A percentile compares a stretch with the other conserved stretches of the same genome.
phyloP scores from a whole-genome alignment of 2,329 filamentous ascomycete species.

The Cladophialophora chaetospira region DNA sequence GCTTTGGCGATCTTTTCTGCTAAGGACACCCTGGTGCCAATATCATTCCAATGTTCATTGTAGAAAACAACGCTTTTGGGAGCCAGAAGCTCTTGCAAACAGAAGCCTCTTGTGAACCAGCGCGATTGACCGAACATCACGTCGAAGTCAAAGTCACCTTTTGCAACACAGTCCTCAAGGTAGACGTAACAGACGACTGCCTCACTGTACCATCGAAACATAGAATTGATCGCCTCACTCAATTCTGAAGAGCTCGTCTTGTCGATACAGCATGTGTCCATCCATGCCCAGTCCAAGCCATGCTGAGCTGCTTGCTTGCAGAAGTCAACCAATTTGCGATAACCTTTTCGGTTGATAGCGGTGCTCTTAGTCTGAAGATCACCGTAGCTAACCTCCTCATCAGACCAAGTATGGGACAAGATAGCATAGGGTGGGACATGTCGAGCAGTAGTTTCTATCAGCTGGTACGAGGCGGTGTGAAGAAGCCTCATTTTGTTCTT shows the following conservation, averaged over 20 bases:
- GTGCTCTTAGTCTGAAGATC: background rate
- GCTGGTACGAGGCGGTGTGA: background rate
- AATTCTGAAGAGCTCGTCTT: constrained; percentile 29
- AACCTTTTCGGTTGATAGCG: background rate
- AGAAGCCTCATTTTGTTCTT: background rate
- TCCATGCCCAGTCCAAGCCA: background rate
- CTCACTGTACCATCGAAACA: constrained; percentile 30
- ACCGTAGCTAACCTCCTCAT: background rate
- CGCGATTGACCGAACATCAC: background rate
- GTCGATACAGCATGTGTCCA: constrained; percentile 29
- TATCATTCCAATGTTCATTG: constrained; percentile 4
- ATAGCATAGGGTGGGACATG: background rate
- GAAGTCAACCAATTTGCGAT: background rate
- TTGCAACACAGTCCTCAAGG: constrained; percentile 21
- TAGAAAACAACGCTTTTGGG: constrained; percentile 28
- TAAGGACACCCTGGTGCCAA: constrained; percentile 7
- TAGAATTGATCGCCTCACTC: constrained; percentile 8
- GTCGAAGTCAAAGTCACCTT: background rate
- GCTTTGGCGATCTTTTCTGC: background rate
- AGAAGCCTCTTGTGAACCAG: constrained; percentile 35
- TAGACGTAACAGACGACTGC: constrained; percentile 29
- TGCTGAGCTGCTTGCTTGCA: background rate
- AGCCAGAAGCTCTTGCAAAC: constrained; percentile 34
- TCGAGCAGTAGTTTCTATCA: background rate
- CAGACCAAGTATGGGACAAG: background rate